A percentile compares a stretch with the other conserved stretches of the same genome.
phyloP scores from a whole-genome alignment of 176 grass and related monocot species.

The Sorghum bicolor region Sorghum_bicolor_NCBIv3 NC_012877.2:52654501-52655000 shows the following conservation, averaged over 20 bases:
- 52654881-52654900: conserved; percentile 85
- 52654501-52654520: not conserved
- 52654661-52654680: not conserved
- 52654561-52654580: not conserved
- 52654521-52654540: not conserved
- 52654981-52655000: conserved; percentile 42
- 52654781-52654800: conserved; percentile 67
- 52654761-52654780: not conserved
- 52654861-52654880: conserved; percentile 91
- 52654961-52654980: conserved; percentile 70
- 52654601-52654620: not conserved
- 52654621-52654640: not conserved
- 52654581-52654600: not conserved
- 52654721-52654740: not conserved
- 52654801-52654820: conserved; percentile 96
- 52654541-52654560: not conserved
- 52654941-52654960: conserved; percentile 86
- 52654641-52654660: not conserved
- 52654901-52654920: conserved; percentile 91
- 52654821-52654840: conserved; percentile 92
- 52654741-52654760: not conserved
- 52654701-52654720: not conserved
- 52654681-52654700: not conserved
- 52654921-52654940: conserved; percentile 86
- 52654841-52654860: conserved; percentile 85